Base-by-base conservation (phyloP, 2,329 filamentous ascomycete species). In the Aspergillus carbonarius region DNA sequence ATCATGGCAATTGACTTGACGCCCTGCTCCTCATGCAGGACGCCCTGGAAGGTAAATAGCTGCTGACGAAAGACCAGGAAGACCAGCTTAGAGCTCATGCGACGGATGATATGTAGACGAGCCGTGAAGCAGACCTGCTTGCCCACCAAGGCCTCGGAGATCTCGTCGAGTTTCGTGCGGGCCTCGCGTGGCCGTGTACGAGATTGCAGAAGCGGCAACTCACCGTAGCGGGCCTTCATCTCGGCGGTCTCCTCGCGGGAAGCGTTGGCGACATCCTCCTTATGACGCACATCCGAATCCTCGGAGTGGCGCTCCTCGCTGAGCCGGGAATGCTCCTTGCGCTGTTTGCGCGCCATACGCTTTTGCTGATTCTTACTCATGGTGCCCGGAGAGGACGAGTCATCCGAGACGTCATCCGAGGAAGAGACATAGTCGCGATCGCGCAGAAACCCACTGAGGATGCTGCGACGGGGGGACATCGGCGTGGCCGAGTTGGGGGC, bases 1-100 rank as follows among this genome's bases (percentile, higher is more conserved):
- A 96, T 82, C 83, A 96, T 93, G 67, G 89, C 83, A 58, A 86
- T 82, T 1, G 89, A 88, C 10, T 90, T 82, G 49, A 80, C 79
- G 6, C 85, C 84, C 63, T 86, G 79, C 64, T 83, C 79, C 60
- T 81, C 78, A 20, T 85, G 80, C 40, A 97, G 79, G 2, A 96
- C 90, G 61, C 91, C 92, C 74, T 97, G 93, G 53, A 96, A 85
- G 23, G 92, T 95, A 64, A 85, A 82, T 12, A 90, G 87, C 76
- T 93, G 89, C 76, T 96, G 91, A 56, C 93, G 88, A 70, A 96
- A 89, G 59, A 96, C 84, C 44, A 96, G 79, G 74, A 96, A 96
- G 68, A 92, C 90, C 34, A 96, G 81, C 65, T 90, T 88, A 66
- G 90, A 84, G 71, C 91, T 93, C 78, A 96, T 84, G 66, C 89